A percentile compares a stretch with the other conserved stretches of the same genome.
Evolutionary conservation across 495 filamentous ascomycete species (phyloP).

Genomic region (Elaphomyces granulatus): DNA sequence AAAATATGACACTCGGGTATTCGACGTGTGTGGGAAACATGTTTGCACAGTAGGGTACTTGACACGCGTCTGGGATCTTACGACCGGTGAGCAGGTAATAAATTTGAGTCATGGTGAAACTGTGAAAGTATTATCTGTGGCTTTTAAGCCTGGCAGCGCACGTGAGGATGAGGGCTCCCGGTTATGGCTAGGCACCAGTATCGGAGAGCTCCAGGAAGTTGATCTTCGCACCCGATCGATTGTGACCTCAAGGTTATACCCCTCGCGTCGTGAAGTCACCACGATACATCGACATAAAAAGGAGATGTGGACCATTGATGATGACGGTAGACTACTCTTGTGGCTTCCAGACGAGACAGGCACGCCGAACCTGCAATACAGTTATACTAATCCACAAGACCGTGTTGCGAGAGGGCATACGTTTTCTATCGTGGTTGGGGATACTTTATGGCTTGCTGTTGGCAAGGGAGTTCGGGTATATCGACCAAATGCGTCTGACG

Average conservation of each 20-base stretch:
- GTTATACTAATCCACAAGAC: slow-evolving; percentile 45
- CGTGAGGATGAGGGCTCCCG: slow-evolving; percentile 66
- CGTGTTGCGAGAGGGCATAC: slow-evolving; percentile 69
- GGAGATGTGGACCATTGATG: slow-evolving; percentile 90
- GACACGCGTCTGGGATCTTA: slow-evolving; percentile 75
- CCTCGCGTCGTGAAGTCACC: slow-evolving; percentile 68
- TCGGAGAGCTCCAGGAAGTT: slow-evolving; percentile 77
- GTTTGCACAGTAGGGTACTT: slow-evolving; percentile 74
- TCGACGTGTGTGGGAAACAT: slow-evolving; percentile 77
- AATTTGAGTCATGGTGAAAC: slow-evolving; percentile 67
- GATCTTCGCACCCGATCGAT: slow-evolving; percentile 60
- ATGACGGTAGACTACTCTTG: slow-evolving; percentile 72
- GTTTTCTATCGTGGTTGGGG: slow-evolving; percentile 69
- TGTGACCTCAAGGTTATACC: slow-evolving; percentile 50
- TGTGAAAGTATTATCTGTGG: slow-evolving; percentile 59
- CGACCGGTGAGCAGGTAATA: slow-evolving; percentile 66
- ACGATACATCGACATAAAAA: slow-evolving; percentile 76
- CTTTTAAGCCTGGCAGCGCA: slow-evolving; percentile 66
- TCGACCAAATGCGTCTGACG: slow-evolving; percentile 51
- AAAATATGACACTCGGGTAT: slow-evolving; percentile 65
- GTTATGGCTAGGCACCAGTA: slow-evolving; percentile 83
- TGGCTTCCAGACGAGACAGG: slow-evolving; percentile 74
- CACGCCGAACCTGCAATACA: slow-evolving; percentile 52
- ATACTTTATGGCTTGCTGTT: slow-evolving; percentile 73
- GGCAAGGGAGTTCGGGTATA: slow-evolving; percentile 84